These are phyloP conservation scores for Albatrellus ellisii DNA, from an alignment of 768 basidiomycete genomes.

Conservation along the genomic window DNA sequence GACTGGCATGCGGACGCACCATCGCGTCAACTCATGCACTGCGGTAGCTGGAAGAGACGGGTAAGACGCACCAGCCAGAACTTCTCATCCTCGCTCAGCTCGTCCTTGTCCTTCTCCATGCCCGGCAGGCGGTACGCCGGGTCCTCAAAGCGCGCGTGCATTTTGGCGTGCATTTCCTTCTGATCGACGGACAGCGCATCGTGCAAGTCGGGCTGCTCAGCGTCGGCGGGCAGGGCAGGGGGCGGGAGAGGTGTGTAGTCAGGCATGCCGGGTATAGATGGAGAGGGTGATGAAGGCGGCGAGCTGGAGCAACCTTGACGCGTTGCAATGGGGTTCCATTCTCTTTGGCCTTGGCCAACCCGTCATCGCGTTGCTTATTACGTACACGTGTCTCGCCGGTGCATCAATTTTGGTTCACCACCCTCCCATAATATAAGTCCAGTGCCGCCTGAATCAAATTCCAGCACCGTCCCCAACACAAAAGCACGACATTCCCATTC, in stretches of 20 bases:
- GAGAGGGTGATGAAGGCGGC: too few species aligned
- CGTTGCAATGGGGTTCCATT: not conserved
- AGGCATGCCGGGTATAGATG: constrained; percentile 2
- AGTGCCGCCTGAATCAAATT: not conserved
- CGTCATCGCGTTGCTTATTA: too few species aligned
- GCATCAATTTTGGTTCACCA: too few species aligned
- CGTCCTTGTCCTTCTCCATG: constrained; percentile 24
- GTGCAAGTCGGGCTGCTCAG: not conserved
- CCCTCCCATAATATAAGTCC: not conserved
- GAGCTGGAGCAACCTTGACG: not conserved
- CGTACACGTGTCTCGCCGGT: not conserved
- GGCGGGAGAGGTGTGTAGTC: constrained; percentile 8
- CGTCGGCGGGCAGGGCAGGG: constrained; percentile 1
- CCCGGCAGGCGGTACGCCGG: constrained; percentile 38
- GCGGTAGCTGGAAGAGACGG: not conserved
- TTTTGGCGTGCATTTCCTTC: constrained; percentile 34
- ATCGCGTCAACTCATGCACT: not conserved
- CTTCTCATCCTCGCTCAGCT: constrained; percentile 51
- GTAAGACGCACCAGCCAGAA: constrained; percentile 53
- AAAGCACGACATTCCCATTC: too few species aligned
- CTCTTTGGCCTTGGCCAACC: too few species aligned
- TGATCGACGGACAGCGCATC: constrained; percentile 31
- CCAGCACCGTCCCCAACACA: too few species aligned
- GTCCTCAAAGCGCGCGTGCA: constrained; percentile 47
- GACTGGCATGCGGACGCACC: constrained; percentile 21